Percentiles rank a stretch among this genome's conserved stretches.
Conservation (phyloP, 2,329 filamentous ascomycete genomes). For the Tolypocladium cylindrosporum region DNA sequence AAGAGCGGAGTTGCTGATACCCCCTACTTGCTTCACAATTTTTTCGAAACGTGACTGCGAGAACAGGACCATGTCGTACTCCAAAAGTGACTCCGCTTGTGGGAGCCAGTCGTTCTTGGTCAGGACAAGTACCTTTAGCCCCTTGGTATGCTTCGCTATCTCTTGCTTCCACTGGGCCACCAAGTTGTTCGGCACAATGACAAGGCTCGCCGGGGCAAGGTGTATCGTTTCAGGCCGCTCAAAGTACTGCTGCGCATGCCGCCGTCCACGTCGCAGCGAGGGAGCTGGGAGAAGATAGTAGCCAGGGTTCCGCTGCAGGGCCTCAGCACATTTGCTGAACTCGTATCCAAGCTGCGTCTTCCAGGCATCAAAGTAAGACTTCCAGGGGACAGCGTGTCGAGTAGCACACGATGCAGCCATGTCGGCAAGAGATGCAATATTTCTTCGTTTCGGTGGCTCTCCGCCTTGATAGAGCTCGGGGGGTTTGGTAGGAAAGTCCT, state of each 20-base stretch:
- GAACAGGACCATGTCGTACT: constrained; percentile 70
- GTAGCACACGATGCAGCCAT: constrained; percentile 68
- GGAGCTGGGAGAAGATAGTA: constrained; percentile 46
- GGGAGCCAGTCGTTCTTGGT: constrained; percentile 47
- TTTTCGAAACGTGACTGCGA: constrained; percentile 63
- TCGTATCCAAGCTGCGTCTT: constrained; percentile 34
- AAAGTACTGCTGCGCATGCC: constrained; percentile 5
- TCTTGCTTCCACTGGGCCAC: constrained; percentile 77
- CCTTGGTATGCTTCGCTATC: constrained; percentile 64
- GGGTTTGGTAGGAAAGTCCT: constrained; percentile 53
- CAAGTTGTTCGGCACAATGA: constrained; percentile 77
- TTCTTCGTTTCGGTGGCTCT: constrained; percentile 26
- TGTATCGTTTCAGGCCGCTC: constrained; percentile 40
- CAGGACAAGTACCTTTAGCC: constrained; percentile 56
- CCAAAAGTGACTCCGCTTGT: constrained; percentile 42
- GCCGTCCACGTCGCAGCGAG: constrained; percentile 17
- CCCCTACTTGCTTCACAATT: constrained; percentile 27
- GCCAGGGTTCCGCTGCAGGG: constrained; percentile 47
- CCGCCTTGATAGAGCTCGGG: constrained; percentile 48
- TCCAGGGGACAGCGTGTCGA: constrained; percentile 61
- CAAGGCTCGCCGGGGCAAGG: constrained; percentile 59
- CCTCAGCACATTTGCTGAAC: constrained; percentile 42
- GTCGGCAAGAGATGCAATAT: constrained; percentile 55
- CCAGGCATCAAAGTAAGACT: constrained; percentile 46
- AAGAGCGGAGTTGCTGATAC: constrained; percentile 45